Evolutionary conservation across 495 filamentous ascomycete genomes (phyloP), one percentile per base, ranked within the genome.

Genomic region (Penicillium egyptiacum): DNA sequence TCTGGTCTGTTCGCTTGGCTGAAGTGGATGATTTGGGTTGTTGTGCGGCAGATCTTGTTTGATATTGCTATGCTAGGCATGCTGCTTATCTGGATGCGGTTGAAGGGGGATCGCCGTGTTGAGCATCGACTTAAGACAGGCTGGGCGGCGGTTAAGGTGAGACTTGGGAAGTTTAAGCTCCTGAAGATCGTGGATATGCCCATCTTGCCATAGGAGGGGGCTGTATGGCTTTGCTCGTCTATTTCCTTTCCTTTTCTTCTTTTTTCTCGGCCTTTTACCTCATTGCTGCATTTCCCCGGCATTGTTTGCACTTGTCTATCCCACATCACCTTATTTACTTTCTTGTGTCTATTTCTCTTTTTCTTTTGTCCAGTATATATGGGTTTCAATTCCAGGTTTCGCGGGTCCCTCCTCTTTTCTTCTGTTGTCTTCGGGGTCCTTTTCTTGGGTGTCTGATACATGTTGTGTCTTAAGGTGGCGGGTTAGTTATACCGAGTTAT

Each of bases 21-120:
- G 7, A 75, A 82, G 19, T 89, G 90, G 83, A 59, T 86, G n/a
- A 51, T 90, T 6, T 90, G 85, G 86, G 71, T 81, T 46, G 69
- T 79, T n/a, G 60, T 87, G 25, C 88, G 90, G 59, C 91, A 96
- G 67, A 64, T 95, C 19, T 67, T 87, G 22, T 75, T 89, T 52
- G 90, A 97, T 66, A 57, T 85, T 20, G 75, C 87, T 5, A 56
- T 97, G 14, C 75, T 96, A 40, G 82, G 81, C 4, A 55, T 91
- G 25, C 60, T 96, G 28, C 68, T 93, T 45, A 69, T 96, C 20
- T 96, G 87, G 86, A 85, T 96, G 83, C 77, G 91, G 55, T 78
- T 81, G 57, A 84, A 83, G 50, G 88, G 87, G 41, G 93, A 96
- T 66, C 80, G 80, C 28, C 81, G 88, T 61, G 74, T 96, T 2